A percentile compares a stretch with the other conserved stretches of the same genome.
Evolutionary conservation across 2,329 filamentous ascomycete genomes (phyloP).

Genomic region (Periconia sp.): DNA sequence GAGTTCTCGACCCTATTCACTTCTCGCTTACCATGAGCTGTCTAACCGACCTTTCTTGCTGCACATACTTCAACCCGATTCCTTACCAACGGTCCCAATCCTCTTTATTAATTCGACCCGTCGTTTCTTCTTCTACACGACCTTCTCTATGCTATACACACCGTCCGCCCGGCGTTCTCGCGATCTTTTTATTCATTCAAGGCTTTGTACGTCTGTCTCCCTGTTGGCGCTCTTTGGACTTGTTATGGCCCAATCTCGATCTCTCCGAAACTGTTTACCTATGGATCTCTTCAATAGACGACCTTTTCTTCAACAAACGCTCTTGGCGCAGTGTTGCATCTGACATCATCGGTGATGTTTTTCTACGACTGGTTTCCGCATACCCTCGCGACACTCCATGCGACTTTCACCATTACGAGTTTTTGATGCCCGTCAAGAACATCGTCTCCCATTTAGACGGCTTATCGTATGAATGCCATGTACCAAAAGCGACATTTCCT

Average conservation of each 20-base stretch:
- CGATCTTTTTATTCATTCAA: neutral
- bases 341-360: conserved; percentile 23
- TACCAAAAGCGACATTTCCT: conserved; percentile 1
- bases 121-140: neutral
- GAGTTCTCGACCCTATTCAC: conserved; percentile 1
- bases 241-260: neutral
- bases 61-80: neutral
- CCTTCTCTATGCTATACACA: neutral
- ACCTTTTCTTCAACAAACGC: conserved; percentile 18
- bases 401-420: conserved; percentile 2
- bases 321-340: conserved; percentile 9
- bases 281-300: conserved; percentile 24
- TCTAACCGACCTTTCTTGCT: neutral
- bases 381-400: conserved; percentile 4
- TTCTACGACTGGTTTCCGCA: conserved; percentile 11
- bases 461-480: neutral
- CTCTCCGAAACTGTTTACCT: neutral
- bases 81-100: too few species aligned
- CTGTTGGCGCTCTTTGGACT: neutral
- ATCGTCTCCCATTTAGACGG: neutral
- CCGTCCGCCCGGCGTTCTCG: neutral
- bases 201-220: neutral
- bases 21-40: neutral
- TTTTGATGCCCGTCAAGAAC: conserved; percentile 5
- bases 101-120: neutral